phyloP scores from a whole-genome alignment of 176 grass and related monocot genomes.

The Lolium multiflorum region DNA sequence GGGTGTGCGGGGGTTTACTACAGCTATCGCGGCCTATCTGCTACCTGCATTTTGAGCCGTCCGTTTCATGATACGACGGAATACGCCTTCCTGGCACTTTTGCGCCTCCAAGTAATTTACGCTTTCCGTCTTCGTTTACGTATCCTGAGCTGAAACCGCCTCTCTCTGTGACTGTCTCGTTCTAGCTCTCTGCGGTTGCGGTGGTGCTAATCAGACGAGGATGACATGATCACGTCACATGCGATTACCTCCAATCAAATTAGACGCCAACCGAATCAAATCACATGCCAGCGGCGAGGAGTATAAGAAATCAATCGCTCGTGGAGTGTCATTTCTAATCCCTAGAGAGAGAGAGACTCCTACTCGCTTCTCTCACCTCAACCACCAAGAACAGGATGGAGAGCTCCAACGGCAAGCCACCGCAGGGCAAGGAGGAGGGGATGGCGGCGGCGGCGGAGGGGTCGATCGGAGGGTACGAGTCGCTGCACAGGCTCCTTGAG shows the following conservation, averaged over 20 bases:
- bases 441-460: constrained; percentile 34
- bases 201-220: not conserved
- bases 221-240: constrained; percentile 8
- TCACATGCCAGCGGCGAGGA: not conserved
- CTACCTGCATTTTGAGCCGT: constrained; percentile 37
- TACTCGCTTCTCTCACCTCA: not conserved
- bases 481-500: constrained; percentile 84
- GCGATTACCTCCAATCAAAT: not conserved
- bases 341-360: not conserved
- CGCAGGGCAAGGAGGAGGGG: constrained; percentile 17
- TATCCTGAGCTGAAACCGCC: not conserved
- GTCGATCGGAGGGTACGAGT: constrained; percentile 86
- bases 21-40: constrained; percentile 44
- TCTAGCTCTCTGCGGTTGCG: not conserved
- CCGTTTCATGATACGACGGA: constrained; percentile 11
- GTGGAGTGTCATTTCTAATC: not conserved
- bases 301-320: not conserved
- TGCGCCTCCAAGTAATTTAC: rapidly evolving
- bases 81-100: not conserved
- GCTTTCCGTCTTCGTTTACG: not conserved
- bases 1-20: not conserved
- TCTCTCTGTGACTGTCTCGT: not conserved
- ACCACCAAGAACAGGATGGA: constrained; percentile 25
- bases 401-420: constrained; percentile 43
- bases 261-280: constrained; percentile 36